Evolutionary conservation across 495 filamentous ascomycete species (phyloP).

Genomic region (Neurospora intermedia): DNA sequence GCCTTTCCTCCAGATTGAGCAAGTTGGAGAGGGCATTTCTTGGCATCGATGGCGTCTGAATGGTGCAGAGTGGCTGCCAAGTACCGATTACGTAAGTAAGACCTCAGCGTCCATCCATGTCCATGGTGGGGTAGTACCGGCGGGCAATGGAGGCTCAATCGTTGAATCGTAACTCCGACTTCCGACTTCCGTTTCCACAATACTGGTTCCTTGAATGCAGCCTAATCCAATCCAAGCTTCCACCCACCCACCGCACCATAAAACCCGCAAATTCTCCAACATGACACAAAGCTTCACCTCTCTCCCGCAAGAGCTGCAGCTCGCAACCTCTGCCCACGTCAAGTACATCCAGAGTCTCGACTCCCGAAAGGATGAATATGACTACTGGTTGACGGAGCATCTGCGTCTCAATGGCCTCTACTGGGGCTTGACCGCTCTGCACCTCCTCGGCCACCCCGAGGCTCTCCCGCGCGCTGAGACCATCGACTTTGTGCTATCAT

Average conservation of each 20-base stretch:
- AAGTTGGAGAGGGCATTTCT: neutral
- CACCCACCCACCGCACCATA: neutral
- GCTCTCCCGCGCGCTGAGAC: slow-evolving; percentile 71
- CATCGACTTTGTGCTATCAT: slow-evolving; percentile 85
- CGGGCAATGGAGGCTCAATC: neutral
- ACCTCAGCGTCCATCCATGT: neutral
- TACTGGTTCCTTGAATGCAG: neutral
- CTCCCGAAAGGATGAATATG: slow-evolving; percentile 81
- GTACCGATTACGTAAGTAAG: slow-evolving; percentile 3
- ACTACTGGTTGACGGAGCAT: slow-evolving; percentile 96
- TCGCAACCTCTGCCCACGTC: slow-evolving; percentile 70
- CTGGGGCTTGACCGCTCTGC: slow-evolving; percentile 85
- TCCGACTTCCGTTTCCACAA: neutral
- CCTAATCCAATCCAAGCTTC: neutral
- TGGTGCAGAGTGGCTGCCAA: neutral
- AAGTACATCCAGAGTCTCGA: slow-evolving; percentile 90
- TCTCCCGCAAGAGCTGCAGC: slow-evolving; percentile 49
- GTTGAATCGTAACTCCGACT: neutral
- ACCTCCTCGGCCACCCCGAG: slow-evolving; percentile 70
- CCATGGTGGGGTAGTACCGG: neutral
- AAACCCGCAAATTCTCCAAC: slow-evolving; percentile 1
- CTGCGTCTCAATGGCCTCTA: slow-evolving; percentile 90
- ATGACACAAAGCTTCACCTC: slow-evolving; percentile 19
- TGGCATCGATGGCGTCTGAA: neutral
- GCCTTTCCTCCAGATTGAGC: neutral